Conservation (phyloP, 2,329 filamentous ascomycete species). For the Monilinia polystroma region DNA sequence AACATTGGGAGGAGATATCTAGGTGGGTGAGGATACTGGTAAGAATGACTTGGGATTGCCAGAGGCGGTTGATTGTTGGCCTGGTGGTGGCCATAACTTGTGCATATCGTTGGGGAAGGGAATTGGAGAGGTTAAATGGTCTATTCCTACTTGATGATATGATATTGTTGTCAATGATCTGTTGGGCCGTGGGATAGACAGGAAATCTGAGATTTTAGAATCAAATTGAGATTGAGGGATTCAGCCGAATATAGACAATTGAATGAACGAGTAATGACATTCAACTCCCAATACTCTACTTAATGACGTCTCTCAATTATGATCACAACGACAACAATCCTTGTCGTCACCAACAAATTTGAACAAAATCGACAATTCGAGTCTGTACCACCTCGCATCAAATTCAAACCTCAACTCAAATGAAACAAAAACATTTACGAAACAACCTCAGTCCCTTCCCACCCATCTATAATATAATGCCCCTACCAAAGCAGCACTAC, state of each 20-base stretch:
- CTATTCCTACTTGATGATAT: conserved; percentile 8
- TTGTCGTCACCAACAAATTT: conserved; percentile 1
- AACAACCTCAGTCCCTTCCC: conserved; percentile 18
- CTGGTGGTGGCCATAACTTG: conserved; percentile 40
- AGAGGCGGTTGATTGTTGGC: conserved; percentile 39
- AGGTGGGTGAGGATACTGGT: conserved; percentile 36
- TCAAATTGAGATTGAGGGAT: not conserved
- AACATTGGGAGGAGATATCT: conserved; percentile 46
- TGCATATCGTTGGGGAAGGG: conserved; percentile 34
- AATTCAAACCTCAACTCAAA: not conserved
- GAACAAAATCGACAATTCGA: not conserved
- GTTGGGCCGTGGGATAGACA: not conserved
- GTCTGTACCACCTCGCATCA: not conserved
- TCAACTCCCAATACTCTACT: not conserved
- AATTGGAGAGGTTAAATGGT: not conserved
- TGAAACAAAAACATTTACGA: conserved; percentile 5
- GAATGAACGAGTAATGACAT: not conserved
- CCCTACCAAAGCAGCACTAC: too few species aligned
- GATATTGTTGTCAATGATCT: not conserved
- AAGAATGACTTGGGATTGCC: conserved; percentile 38
- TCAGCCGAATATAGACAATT: not conserved
- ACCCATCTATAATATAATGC: not conserved
- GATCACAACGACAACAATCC: not conserved
- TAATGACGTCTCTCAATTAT: not conserved
- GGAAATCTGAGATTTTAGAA: not conserved